Conservation (phyloP, 306 rosid genomes). For the Prosopis cineraria region DNA sequence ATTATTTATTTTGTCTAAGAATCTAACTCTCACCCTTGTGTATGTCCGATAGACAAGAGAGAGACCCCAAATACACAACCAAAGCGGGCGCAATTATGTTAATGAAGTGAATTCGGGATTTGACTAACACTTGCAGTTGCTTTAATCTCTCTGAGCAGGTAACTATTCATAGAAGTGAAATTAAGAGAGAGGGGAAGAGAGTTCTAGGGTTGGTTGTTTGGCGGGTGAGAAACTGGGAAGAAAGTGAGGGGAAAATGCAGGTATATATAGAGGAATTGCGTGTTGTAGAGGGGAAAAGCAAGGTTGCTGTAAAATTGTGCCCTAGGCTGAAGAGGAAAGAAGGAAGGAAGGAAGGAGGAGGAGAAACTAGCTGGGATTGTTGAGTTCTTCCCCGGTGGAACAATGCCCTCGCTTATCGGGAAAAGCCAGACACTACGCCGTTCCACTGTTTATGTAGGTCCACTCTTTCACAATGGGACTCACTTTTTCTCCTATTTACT, state of each 20-base stretch:
- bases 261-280: constrained; percentile 38
- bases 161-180: constrained; percentile 2
- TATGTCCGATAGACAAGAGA: constrained; percentile 13
- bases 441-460: constrained; percentile 26
- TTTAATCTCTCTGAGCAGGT: constrained; percentile 13
- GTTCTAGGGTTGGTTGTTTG: constrained; percentile 32
- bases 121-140: constrained; percentile 31
- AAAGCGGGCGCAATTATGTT: background rate
- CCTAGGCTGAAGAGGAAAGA: constrained; percentile 10
- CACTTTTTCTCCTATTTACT: constrained; percentile 36
- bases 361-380: background rate
- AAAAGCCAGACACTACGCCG: constrained; percentile 43
- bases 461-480: constrained; percentile 30
- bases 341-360: constrained; percentile 3
- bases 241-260: constrained; percentile 26
- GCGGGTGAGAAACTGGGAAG: constrained; percentile 41
- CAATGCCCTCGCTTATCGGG: constrained; percentile 47
- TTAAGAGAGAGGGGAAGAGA: background rate
- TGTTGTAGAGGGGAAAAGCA: constrained; percentile 14
- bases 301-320: constrained; percentile 14
- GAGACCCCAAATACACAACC: constrained; percentile 12
- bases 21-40: background rate
- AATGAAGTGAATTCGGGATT: constrained; percentile 31
- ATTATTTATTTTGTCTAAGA: background rate
- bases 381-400: constrained; percentile 36